These are phyloP conservation scores for Geotrichum bryndzae DNA, from an alignment of 1,139 yeast genomes.

Conservation along the genomic window DNA sequence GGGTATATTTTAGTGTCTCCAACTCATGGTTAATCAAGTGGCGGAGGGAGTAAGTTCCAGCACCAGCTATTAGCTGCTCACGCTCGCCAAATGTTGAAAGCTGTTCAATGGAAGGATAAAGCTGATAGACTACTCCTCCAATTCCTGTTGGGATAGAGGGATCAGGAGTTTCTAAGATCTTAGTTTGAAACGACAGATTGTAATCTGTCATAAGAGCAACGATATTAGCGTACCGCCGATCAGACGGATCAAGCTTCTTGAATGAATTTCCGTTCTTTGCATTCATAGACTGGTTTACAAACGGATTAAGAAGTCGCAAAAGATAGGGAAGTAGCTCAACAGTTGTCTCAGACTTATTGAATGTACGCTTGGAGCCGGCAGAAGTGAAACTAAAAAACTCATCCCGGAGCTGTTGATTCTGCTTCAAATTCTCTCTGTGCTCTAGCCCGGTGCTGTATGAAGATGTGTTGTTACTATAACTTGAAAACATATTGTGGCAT, in stretches of 20 bases:
- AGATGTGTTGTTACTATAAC: constrained; percentile 41
- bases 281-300: neutral
- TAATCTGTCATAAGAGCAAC: constrained; percentile 7
- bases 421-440: constrained; percentile 19
- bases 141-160: constrained; percentile 3
- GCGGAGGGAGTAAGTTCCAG: constrained; percentile 31
- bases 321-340: constrained; percentile 15
- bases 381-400: constrained; percentile 24
- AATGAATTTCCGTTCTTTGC: neutral
- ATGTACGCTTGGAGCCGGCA: constrained; percentile 22
- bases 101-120: constrained; percentile 35
- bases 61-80: constrained; percentile 24
- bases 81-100: constrained; percentile 27
- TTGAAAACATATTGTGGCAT: constrained; percentile 61
- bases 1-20: constrained; percentile 3
- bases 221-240: neutral
- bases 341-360: constrained; percentile 21
- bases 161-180: neutral
- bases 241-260: neutral
- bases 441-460: constrained; percentile 37
- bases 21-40: constrained; percentile 26
- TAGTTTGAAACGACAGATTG: constrained; percentile 10
- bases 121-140: constrained; percentile 19
- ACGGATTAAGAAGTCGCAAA: constrained; percentile 4
- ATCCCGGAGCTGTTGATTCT: constrained; percentile 26